Evolutionary conservation across 2,329 filamentous ascomycete genomes (phyloP), one percentile per base, ranked within the genome.

Genomic region (Ceratocystiopsis sp.): DNA sequence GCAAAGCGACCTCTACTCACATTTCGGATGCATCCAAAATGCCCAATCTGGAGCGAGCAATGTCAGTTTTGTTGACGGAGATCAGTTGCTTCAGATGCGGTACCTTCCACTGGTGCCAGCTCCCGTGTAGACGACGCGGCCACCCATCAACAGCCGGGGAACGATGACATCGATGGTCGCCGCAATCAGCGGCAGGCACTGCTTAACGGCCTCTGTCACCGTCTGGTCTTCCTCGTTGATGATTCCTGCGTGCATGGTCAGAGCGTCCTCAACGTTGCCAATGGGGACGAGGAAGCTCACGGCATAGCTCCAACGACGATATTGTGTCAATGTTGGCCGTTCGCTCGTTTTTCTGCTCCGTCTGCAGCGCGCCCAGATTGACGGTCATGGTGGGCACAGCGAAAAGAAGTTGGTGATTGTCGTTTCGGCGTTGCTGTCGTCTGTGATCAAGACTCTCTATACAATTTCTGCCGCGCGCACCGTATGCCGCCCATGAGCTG

Each of bases 21-120:
- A 64, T 62, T 42, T 65, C 63, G 2, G 61, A 63, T 9, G 60
- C 59, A 47, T 65, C 62, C 19, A 64, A 15, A 3, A 47, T 29
- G 1, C 46, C 46, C 8, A 47, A 19, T 4, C 46, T 45, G 19
- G 8, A n/a, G 15, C 17, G 14, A 4, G 4, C 3, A 2, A 29
- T 15, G n/a, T 25, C 17, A 37, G 51, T n/a, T 7, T 14, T 3
- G 5, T 11, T n/a, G n/a, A n/a, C n/a, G n/a, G n/a, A n/a, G n/a
- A n/a, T n/a, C n/a, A n/a, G n/a, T 37, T 36, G n/a, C 10, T n/a
- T n/a, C n/a, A 17, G 21, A n/a, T 5, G 15, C 15, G 18, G 14
- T 45, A 63, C 61, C 62, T 59, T 42, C 63, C 61, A 46, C 63
- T 66, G 3, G 62, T 65, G 14, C 63, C 61, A 3, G 62, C 63